Base-by-base conservation (phyloP, 352 stramenopile species). In the Phytopythium montanum region DNA sequence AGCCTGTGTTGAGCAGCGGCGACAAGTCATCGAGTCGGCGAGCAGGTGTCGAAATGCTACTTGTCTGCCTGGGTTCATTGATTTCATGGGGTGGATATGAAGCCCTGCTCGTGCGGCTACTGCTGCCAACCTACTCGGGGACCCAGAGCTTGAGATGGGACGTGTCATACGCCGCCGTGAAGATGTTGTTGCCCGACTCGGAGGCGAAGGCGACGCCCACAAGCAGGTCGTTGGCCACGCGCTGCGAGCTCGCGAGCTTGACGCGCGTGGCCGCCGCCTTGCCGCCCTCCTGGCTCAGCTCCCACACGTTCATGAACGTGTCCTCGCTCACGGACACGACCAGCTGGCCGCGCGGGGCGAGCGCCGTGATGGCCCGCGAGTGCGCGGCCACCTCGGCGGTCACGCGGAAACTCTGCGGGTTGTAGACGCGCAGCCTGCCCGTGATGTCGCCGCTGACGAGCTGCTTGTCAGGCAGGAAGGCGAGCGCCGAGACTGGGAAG, bases 291-390 rank as follows among this genome's bases (percentile, higher is more conserved):
- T 60, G 54, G 38, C 68, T 65, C 18, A 87, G 59, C 52, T 91
- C 80, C 81, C 83, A 93, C 48, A 92, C 75, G 58, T 94, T 90
- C 49, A 92, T 50, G 64, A 87, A 94, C 13, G 78, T 90, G 61
- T 95, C 78, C 56, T 93, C 81, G 10, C 81, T 76, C 38, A 92
- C 81, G 1, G 79, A 86, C 51, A 76, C 81, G 44, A 87, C 58
- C 49, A 72, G 66, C 42, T 76, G 66, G 28, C 84, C 81, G 41
- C 66, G 64, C 28, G 70, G 61, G 49, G 88, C 83, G 23, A 93
- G 51, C 12, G 76, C 83, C 2, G 79, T 90, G 65, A 92, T 75
- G 1, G 79, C 79, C 2, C 85, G 81, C 9, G 79, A 84, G 57
- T 91, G 83, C 18, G 79, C 85, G 25, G 75, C 79, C 38, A 94